These are phyloP conservation scores for Naumovozyma dairenensis DNA, from an alignment of 805 yeast genomes.

Conservation along the genomic window DNA sequence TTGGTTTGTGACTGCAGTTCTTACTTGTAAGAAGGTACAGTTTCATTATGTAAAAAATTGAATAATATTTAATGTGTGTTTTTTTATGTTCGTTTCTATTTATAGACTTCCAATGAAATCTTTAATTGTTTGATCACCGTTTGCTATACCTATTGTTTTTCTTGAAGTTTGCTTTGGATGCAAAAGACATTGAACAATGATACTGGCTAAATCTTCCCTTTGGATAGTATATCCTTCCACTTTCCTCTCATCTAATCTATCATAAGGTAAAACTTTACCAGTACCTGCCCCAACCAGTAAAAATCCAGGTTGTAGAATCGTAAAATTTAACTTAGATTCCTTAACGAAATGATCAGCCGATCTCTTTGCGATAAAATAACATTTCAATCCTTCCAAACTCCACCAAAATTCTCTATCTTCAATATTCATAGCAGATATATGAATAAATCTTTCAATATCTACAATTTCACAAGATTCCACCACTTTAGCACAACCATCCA, in stretches of 20 bases:
- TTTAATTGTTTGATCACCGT: conserved; percentile 32
- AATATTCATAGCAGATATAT: conserved; percentile 47
- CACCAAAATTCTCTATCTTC: conserved; percentile 39
- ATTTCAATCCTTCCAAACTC: conserved; percentile 27
- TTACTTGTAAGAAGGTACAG: too few relatives aligned
- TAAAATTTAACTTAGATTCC: conserved; percentile 37
- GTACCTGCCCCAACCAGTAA: conserved; percentile 25
- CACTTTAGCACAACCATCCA: conserved; percentile 50
- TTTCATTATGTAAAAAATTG: too few relatives aligned
- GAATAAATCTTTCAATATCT: conserved; percentile 35
- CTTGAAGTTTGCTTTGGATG: conserved; percentile 30
- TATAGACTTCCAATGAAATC: conserved; percentile 10
- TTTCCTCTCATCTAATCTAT: conserved; percentile 10
- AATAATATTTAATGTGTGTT: too few relatives aligned
- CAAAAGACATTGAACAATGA: conserved; percentile 32
- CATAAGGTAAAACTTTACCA: conserved; percentile 31
- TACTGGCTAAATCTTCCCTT: conserved; percentile 48
- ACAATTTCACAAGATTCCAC: conserved; percentile 43
- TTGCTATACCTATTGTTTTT: conserved; percentile 36
- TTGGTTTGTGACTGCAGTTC: too few relatives aligned
- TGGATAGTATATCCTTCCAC: conserved; percentile 26
- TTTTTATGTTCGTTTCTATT: too few relatives aligned
- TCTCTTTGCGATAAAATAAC: conserved; percentile 51
- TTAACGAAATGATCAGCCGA: conserved; percentile 44
- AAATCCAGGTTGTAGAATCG: conserved; percentile 46